Base-by-base conservation (phyloP, 2,329 filamentous ascomycete species). In the Stemphylium beticola region DNA sequence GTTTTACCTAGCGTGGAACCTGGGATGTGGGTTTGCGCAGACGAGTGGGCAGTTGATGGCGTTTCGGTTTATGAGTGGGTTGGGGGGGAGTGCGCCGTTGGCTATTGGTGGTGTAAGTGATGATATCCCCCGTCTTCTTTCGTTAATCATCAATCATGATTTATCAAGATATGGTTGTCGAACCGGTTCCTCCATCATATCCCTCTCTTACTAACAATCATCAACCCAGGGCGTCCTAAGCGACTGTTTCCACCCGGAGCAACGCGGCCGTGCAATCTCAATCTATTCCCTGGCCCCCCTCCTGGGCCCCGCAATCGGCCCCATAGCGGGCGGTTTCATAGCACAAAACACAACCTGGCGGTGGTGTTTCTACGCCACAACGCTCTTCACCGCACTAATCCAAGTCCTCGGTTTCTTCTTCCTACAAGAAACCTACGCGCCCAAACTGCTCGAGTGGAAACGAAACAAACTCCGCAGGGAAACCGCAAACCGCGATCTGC, bases 341-440 rank as follows among this genome's bases (percentile, higher is more conserved):
- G 80, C 85, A 0, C 76, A 87, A 63, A 78, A 83, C 57, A 84
- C 82, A 7, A 85, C 82, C 1, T 92, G 89, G 89, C 82, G 88
- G 34, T 92, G 89, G 89, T 83, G 85, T 7, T 92, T 91, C 76
- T 90, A 83, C 75, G 79, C 85, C 0, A 88, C 86, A 0, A 84
- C 85, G 1, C 87, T 91, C 52, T 78, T 78, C 20, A 85, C 86
- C 52, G 87, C 79, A 1, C 54, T 84, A 11, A 83, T 91, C 45
- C 87, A 90, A 67, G 55, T 82, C 10, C 75, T 82, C 7, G 88
- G 88, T 4, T 71, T 90, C 43, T 83, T 87, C 69, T 81, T 87
- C 60, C 78, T 87, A 1, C 80, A 81, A 50, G 88, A 90, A 68
- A 89, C 87, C 2, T 90, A 89, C 71, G 83, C 81, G 0, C 86